phyloP scores from a whole-genome alignment of 164 flowering plant genomes.

The Aristolochia contorta region DNA sequence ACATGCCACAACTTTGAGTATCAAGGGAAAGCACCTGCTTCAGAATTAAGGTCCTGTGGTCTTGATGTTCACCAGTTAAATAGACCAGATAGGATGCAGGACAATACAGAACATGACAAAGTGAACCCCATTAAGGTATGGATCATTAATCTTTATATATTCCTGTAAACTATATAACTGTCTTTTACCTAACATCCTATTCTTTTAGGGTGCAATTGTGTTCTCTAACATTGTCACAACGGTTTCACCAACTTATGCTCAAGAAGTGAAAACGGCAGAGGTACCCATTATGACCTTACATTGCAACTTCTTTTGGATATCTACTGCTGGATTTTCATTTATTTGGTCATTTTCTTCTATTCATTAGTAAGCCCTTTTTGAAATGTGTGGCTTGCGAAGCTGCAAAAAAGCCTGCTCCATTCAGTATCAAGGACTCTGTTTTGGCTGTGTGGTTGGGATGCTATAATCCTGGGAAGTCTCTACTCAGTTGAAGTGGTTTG shows the following conservation, averaged over 20 bases:
- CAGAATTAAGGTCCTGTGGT: constrained; percentile 85
- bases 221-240: constrained; percentile 97
- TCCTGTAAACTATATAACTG: neutral
- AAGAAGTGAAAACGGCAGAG: constrained; percentile 88
- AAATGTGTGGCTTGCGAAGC: too few relatives aligned
- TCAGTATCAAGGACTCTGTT: too few relatives aligned
- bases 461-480: too few relatives aligned
- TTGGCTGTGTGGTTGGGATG: neutral
- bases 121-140: constrained; percentile 82
- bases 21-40: constrained; percentile 82
- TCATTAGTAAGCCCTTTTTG: too few relatives aligned
- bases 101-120: constrained; percentile 59
- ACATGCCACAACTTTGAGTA: constrained; percentile 99
- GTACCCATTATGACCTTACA: constrained; percentile 24
- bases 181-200: neutral
- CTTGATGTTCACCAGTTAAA: constrained; percentile 78
- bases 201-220: constrained; percentile 80
- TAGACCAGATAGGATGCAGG: constrained; percentile 97
- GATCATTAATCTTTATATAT: neutral
- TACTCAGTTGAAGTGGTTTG: too few relatives aligned
- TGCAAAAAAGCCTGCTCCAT: too few relatives aligned
- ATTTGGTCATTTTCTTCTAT: too few relatives aligned
- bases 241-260: constrained; percentile 94
- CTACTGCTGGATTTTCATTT: too few relatives aligned
- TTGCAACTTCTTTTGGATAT: neutral